Conservation (phyloP, 2,329 filamentous ascomycete genomes). For the Paramyrothecium roridum region DNA sequence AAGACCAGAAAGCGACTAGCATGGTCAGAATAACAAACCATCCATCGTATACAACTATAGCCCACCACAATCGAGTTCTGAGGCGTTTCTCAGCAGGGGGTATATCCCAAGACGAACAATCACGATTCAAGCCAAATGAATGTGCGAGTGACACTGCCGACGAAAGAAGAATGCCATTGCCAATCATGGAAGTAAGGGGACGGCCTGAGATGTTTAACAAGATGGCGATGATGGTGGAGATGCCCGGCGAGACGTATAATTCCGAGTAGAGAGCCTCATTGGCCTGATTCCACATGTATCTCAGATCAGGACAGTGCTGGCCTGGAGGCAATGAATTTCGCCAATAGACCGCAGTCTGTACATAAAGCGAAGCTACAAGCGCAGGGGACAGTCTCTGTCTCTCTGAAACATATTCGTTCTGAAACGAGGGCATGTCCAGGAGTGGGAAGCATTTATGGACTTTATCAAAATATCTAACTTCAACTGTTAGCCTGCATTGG, state of each 20-base stretch:
- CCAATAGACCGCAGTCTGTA: constrained; percentile 58
- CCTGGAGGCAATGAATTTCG: constrained; percentile 40
- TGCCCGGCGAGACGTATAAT: constrained; percentile 53
- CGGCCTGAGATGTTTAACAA: constrained; percentile 58
- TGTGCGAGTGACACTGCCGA: constrained; percentile 50
- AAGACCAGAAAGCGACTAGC: not conserved
- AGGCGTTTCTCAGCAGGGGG: constrained; percentile 45
- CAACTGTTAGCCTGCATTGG: not conserved
- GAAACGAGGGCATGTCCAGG: constrained; percentile 52
- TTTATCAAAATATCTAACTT: constrained; percentile 47
- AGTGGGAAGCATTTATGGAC: constrained; percentile 61
- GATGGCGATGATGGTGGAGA: constrained; percentile 55
- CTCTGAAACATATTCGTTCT: constrained; percentile 39
- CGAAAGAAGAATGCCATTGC: constrained; percentile 50
- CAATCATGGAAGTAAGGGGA: constrained; percentile 57
- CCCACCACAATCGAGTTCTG: constrained; percentile 55
- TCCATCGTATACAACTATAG: constrained; percentile 49
- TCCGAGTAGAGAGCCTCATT: constrained; percentile 58
- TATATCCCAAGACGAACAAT: constrained; percentile 52
- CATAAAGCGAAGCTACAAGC: constrained; percentile 55
- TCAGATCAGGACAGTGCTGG: constrained; percentile 49
- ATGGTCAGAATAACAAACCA: constrained; percentile 35
- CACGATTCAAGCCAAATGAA: constrained; percentile 51
- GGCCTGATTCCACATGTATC: constrained; percentile 61
- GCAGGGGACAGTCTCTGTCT: constrained; percentile 52